phyloP scores from a whole-genome alignment of 2,329 filamentous ascomycete genomes.

The Calonectria pseudoturangicola region DNA sequence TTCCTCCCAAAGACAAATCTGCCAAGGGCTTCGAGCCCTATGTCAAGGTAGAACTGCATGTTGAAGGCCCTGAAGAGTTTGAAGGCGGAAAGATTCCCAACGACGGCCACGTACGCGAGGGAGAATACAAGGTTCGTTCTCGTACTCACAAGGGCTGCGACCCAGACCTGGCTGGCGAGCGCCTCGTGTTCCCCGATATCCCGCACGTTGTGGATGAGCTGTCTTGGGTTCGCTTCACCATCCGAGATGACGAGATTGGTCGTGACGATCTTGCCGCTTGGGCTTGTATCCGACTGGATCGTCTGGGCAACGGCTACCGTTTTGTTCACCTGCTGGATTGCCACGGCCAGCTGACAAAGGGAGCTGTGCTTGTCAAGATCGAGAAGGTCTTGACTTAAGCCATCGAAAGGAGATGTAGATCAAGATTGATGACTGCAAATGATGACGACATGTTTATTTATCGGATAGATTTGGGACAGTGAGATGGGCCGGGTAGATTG shows the following conservation, averaged over 20 bases:
- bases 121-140: slow-evolving; percentile 75
- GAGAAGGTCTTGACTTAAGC: slow-evolving; percentile 70
- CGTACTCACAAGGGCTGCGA: slow-evolving; percentile 74
- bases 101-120: slow-evolving; percentile 62
- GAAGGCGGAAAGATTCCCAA: slow-evolving; percentile 62
- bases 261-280: slow-evolving; percentile 88
- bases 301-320: slow-evolving; percentile 83
- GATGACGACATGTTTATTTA: slow-evolving; percentile 9
- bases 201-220: slow-evolving; percentile 79
- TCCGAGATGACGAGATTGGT: slow-evolving; percentile 90
- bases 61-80: slow-evolving; percentile 77
- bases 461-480: neutral
- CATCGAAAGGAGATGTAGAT: neutral
- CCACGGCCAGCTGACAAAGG: slow-evolving; percentile 79
- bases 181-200: slow-evolving; percentile 73
- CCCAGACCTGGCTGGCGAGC: slow-evolving; percentile 77
- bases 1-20: slow-evolving; percentile 73
- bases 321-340: slow-evolving; percentile 85
- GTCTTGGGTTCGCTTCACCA: slow-evolving; percentile 86
- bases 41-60: slow-evolving; percentile 88
- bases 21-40: slow-evolving; percentile 82
- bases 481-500: neutral
- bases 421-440: slow-evolving; percentile 2
- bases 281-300: slow-evolving; percentile 91
- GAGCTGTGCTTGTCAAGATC: slow-evolving; percentile 84